Base-by-base conservation (phyloP, 345 rosid genomes). In the Salix caprea region DNA sequence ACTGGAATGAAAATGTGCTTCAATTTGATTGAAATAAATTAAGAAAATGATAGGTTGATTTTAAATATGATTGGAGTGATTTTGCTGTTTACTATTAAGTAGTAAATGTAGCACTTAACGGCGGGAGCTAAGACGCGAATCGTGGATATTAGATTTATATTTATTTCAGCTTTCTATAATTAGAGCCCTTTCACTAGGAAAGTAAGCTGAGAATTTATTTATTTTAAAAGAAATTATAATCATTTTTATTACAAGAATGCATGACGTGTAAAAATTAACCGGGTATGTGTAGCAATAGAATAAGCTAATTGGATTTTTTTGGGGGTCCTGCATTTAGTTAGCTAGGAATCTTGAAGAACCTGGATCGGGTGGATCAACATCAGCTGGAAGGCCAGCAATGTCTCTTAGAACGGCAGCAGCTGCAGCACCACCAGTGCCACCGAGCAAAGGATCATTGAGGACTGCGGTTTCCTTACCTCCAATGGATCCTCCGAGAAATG, bases 401-500 rank as follows among this genome's bases (percentile, higher is more conserved):
- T 79, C 97, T 50, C 80, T 82, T 74, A 87, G 86, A 21, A 65
- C 91, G 40, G 78, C 90, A 28, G 74, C 69, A 23, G 64, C 91
- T 39, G 74, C 87, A 11, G 85, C 89, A 11, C 87, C 89, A 19
- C 85, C 90, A 70, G 85, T 88, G 32, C 92, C 89, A 4, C 88
- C 92, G 2, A 84, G 81, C 78, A 92, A 91, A 78, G 82, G 82
- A 50, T 82, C 90, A 50, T 82, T 91, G 40, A 88, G 86, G 85
- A 89, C 92, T 7, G 87, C 90, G 7, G 87, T 86, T 65, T 85
- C 92, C 37, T 76, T 89, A 67, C 93, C 89, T 21, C 92, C 94
- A 1, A 73, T 86, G 21, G 93, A 79, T 70, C 91, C 97, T 78
- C 93, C 93, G 0, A 90, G 86, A 79, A 86, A 78, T 76, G 84